These are phyloP conservation scores for Coniferiporia sulphurascens DNA, from an alignment of 1,284 basidiomycete genomes.

Conservation along the genomic window DNA sequence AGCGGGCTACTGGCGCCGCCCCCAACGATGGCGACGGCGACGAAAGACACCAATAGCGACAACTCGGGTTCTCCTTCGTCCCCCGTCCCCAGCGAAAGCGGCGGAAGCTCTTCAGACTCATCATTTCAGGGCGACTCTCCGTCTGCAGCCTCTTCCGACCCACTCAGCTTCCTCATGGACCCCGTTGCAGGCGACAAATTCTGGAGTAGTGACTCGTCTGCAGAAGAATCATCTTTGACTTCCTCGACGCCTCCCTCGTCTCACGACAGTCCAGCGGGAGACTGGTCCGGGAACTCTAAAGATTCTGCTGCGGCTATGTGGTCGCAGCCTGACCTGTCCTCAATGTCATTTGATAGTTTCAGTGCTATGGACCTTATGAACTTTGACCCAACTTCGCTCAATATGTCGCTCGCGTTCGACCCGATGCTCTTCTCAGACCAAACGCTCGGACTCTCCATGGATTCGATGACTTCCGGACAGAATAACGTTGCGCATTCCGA, in stretches of 20 bases:
- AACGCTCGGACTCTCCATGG: neutral
- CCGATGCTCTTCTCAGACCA: slow-evolving; percentile 5
- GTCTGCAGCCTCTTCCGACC: slow-evolving; percentile 8
- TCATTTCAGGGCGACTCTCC: slow-evolving; percentile 12
- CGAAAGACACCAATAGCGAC: slow-evolving; percentile 1
- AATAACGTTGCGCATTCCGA: neutral
- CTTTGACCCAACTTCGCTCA: neutral
- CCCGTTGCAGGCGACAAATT: neutral
- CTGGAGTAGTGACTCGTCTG: slow-evolving; percentile 10
- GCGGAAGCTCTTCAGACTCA: slow-evolving; percentile 12
- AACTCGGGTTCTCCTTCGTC: neutral
- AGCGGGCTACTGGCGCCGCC: neutral
- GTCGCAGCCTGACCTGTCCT: slow-evolving; percentile 7
- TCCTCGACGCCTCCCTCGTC: slow-evolving; percentile 13
- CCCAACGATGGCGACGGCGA: neutral
- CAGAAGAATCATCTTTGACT: slow-evolving; percentile 9
- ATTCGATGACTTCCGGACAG: neutral
- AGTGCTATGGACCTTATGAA: neutral
- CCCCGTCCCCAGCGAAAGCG: neutral
- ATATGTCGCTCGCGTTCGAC: slow-evolving; percentile 1
- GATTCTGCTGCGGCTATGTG: neutral
- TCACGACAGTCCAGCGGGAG: slow-evolving; percentile 9
- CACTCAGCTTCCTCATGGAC: slow-evolving; percentile 13
- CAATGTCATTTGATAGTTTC: slow-evolving; percentile 6
- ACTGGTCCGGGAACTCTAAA: slow-evolving; percentile 1